phyloP scores from a whole-genome alignment of 129 eudicot genomes.

The Lonicera japonica region DNA sequence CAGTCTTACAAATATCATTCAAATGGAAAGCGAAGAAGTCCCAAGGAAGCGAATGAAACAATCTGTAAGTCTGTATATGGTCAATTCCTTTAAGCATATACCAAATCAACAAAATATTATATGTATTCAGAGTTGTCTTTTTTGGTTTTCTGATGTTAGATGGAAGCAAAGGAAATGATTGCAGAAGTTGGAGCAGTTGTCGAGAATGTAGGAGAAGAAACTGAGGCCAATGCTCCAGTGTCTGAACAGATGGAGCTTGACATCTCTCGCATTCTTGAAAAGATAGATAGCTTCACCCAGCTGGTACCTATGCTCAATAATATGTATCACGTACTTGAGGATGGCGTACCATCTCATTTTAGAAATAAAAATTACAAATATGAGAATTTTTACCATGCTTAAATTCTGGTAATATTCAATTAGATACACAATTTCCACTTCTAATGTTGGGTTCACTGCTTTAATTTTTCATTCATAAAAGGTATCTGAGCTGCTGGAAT shows the following conservation, averaged over 20 bases:
- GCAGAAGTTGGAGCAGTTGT: conserved; percentile 33
- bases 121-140: neutral
- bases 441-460: neutral
- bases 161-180: conserved; percentile 39
- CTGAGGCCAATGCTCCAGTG: conserved; percentile 34
- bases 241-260: conserved; percentile 73
- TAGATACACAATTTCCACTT: neutral
- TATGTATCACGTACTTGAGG: neutral
- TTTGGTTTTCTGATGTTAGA: conserved; percentile 23
- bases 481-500: conserved; percentile 87
- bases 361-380: neutral
- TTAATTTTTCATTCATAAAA: conserved; percentile 23
- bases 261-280: conserved; percentile 62
- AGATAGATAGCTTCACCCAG: conserved; percentile 66
- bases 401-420: conserved; percentile 16
- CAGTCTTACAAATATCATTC: conserved; percentile 2
- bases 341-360: neutral
- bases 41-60: conserved; percentile 52
- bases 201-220: conserved; percentile 54
- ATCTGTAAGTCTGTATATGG: conserved; percentile 33
- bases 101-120: no score
- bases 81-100: neutral
- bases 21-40: conserved; percentile 47
- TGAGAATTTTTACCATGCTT: conserved; percentile 1
- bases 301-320: conserved; percentile 41